Evolutionary conservation across 2,329 filamentous ascomycete species (phyloP).

Genomic region (Fusarium mangiferae): DNA sequence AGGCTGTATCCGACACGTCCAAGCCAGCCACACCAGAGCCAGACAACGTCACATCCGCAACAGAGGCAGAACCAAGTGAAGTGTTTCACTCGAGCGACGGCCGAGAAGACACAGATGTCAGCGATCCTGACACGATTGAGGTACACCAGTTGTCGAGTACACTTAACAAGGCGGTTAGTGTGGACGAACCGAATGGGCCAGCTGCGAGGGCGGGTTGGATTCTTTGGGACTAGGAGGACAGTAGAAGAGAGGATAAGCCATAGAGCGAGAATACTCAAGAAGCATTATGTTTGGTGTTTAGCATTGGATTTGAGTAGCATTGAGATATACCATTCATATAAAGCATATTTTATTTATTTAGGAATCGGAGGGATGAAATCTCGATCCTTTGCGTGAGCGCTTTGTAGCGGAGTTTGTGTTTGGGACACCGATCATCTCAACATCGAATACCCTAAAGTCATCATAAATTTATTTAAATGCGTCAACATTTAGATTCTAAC

Average conservation of each 20-base stretch:
- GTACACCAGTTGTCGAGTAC: conserved; percentile 9
- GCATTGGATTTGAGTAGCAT: conserved; percentile 1
- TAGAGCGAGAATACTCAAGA: neutral
- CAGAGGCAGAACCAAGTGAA: conserved; percentile 48
- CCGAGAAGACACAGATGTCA: conserved; percentile 48
- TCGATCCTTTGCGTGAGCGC: neutral
- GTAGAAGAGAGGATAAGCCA: neutral
- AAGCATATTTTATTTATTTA: neutral
- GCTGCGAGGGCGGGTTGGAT: conserved; percentile 37
- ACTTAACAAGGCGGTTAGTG: neutral
- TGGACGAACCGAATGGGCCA: conserved; percentile 12
- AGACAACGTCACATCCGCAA: neutral
- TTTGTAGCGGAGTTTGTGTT: neutral
- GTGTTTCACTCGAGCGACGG: conserved; percentile 48
- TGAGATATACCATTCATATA: conserved; percentile 8
- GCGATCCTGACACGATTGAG: conserved; percentile 48
- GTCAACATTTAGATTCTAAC: neutral
- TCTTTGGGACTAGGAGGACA: conserved; percentile 29
- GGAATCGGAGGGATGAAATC: neutral
- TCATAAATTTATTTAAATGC: accelerated
- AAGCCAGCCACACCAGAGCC: conserved; percentile 21
- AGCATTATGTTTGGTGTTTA: conserved; percentile 8
- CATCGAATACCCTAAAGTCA: neutral
- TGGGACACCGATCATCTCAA: neutral
- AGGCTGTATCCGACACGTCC: conserved; percentile 2